Evolutionary conservation across 2,329 filamentous ascomycete species (phyloP).

Genomic region (Venturia asperata): DNA sequence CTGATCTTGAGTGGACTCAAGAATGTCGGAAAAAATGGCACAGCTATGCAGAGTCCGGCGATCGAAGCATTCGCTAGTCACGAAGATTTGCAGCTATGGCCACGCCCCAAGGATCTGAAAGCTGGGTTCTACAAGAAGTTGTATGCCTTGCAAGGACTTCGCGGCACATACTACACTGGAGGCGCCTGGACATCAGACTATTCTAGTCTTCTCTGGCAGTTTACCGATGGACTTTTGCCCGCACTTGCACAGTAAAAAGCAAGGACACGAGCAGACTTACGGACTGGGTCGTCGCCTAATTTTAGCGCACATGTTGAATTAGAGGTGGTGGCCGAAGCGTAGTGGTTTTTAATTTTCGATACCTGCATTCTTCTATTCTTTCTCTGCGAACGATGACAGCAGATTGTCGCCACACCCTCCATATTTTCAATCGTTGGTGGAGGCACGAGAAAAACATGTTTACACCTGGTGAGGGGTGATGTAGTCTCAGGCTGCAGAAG

Average conservation of each 20-base stretch:
- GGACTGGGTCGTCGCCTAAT: neutral
- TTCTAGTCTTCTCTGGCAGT: conserved; percentile 24
- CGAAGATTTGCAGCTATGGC: neutral
- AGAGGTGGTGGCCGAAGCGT: neutral
- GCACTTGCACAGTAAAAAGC: neutral
- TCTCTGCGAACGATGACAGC: neutral
- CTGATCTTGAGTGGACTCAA: neutral
- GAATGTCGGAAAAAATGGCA: neutral
- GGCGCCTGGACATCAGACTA: conserved; percentile 23
- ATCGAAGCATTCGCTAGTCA: conserved; percentile 9
- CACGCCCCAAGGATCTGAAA: conserved; percentile 21
- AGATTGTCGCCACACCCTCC: neutral
- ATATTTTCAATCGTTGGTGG: neutral
- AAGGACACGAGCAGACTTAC: too few species aligned
- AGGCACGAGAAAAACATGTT: neutral
- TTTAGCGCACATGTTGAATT: neutral
- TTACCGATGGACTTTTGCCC: conserved; percentile 19
- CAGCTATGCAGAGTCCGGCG: neutral
- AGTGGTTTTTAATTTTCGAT: neutral
- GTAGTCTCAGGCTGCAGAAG: neutral
- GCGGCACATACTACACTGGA: conserved; percentile 26
- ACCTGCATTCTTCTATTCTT: neutral
- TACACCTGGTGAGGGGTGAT: neutral
- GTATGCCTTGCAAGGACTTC: conserved; percentile 25
- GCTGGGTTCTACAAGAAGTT: conserved; percentile 24